Base-by-base conservation (phyloP, 148 eudicot genomes). In the Silene latifolia region DNA sequence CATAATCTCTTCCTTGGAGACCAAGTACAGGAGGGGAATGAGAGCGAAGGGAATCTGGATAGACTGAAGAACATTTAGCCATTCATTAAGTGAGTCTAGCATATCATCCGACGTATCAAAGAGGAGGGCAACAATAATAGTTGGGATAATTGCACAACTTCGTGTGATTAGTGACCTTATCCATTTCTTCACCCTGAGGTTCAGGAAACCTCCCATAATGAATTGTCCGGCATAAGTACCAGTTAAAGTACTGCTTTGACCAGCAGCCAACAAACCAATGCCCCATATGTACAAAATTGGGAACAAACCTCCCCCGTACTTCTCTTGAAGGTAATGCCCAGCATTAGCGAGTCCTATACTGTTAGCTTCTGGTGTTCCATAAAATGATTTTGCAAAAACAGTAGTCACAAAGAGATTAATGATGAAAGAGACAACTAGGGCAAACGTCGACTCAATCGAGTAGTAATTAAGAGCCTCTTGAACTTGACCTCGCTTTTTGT, bases 161-260 rank as follows among this genome's bases (percentile, higher is more conserved):
- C 98, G 82, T 1, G 98, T 93, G 21, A 93, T 93, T 63, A 93
- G 76, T 25, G 98, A 76, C 74, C 98, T 87, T 56, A 93, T 61
- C 93, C 90, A 89, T 86, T 93, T 90, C 81, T 85, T 89, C 75
- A 93, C 71, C 62, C 81, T 87, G 64, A 93, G 85, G 69, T 93
- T 75, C 21, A 93, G 89, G 82, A 93, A 93, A 64, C 96, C 98
- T 19, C 89, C 93, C 98, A 92, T 92, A 21, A 92, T 90, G 64
- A 92, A 92, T 76, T 92, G 97, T 7, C 94, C 94, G 3, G 97
- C 97, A 54, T 92, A 92, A 54, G 98, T 92, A 21, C 98, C 98
- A 7, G 98, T 93, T 58, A 93, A 86, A 23, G 98, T 93, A 79
- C 98, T 93, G 72, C 98, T 93, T 68, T 90, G 93, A 56, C 98